Base-by-base conservation (phyloP, 345 rosid genomes). In the Citrus australasica region DNA sequence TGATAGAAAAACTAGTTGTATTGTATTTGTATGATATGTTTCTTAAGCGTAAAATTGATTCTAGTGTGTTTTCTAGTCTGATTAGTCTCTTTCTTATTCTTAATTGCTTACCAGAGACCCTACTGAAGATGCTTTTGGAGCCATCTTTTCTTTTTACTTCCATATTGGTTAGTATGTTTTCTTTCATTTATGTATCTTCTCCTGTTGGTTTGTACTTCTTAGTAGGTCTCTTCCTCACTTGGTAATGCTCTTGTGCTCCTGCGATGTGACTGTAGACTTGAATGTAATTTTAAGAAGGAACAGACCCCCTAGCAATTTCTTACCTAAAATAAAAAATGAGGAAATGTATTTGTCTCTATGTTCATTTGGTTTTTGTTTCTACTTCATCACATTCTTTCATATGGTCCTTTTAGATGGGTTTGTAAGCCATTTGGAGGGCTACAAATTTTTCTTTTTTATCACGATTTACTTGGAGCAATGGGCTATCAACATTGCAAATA, bases 51-150 rank as follows among this genome's bases (percentile, higher is more conserved):
- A 32, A 59, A 58, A 66, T 62, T 9, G 22, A 9, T 58, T 46
- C 5, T 19, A 40, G 3, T 65, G n/a, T 42, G 35, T 40, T 58
- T 37, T 35, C 1, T 60, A 22, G 30, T 24, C 62, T 22, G 35
- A 72, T 66, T 40, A 40, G 1, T 60, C 25, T 46, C 14, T 74
- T 70, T 46, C 22, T 60, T 60, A 37, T 60, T 33, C 25, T 63
- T 56, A 68, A 46, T 28, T 81, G 79, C 40, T 56, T 63, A 59
- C 17, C 89, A 89, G 94, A 89, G 74, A 83, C 83, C 51, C 86
- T 91, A 22, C 72, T 82, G 74, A 85, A 82, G 81, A 84, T 84
- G 87, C 85, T 89, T 82, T 69, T 85, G 82, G 83, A 85, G 85
- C 82, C 83, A 30, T 65, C 78, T 63, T 79, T 87, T 68, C 90